Base-by-base conservation (phyloP, 306 rosid genomes). In the Dicorynia guianensis region DNA sequence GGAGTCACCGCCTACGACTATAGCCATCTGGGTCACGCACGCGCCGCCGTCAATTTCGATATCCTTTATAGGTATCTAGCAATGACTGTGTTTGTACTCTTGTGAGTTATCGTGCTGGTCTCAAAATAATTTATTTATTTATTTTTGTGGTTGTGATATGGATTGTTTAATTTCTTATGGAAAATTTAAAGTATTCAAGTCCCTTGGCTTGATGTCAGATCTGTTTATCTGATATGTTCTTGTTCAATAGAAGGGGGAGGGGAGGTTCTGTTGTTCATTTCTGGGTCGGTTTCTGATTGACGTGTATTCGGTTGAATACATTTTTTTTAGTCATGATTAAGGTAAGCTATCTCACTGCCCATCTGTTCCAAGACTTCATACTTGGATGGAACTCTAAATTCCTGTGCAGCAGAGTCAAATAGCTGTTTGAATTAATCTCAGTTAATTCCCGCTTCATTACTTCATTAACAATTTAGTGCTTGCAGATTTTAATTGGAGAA, bases 21-120 rank as follows among this genome's bases (percentile, higher is more conserved):
- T 71, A 88, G 92, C 75, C 88, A 87, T 63, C 67, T 87, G 13
- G 91, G 91, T 72, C 92, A 88, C 69, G 89, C 88, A 25, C 87
- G 92, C 13, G 89, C 92, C 30, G 92, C 89, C 17, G 86, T 88
- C 66, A 88, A 72, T 40, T 88, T 83, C 58, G 92, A 88, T 13
- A 81, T 88, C 40, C 86, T 88, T 18, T 88, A 52, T 84, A 83
- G 92, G 89, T 81, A 18, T 12, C 3, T 39, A 20, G 34, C 42
- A 33, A 3, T 58, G 5, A 11, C 0, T 53, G 33, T 38, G 42
- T 38, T 38, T 38, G 42, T 38, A 38, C 42, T 38, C 7, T 38
- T 5, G 42, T 25, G 30, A 25, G 30, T 43, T 3, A 0, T 25
- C 46, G 11, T 30, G 11, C 25, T 48, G 3, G 20, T 15, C 61